Conservation (phyloP, 2,329 filamentous ascomycete genomes). For the Monosporascus sp. region DNA sequence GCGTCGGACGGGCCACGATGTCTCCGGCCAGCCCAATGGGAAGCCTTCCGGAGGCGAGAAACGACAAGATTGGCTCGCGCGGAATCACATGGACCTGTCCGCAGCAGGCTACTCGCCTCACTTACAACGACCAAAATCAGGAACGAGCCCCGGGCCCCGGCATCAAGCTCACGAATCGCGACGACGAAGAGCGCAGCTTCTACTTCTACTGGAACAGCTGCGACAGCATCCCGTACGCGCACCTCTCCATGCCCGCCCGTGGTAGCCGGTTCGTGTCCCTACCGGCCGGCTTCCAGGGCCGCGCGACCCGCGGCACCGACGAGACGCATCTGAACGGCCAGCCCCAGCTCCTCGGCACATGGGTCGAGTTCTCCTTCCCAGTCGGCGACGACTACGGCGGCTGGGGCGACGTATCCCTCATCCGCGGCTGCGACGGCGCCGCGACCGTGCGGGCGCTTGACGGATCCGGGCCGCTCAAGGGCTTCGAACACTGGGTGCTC, state of each 20-base stretch:
- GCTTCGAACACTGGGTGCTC: conserved; percentile 5
- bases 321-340: conserved; percentile 8
- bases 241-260: conserved; percentile 4
- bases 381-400: conserved; percentile 1
- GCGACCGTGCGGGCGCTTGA: conserved; percentile 7
- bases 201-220: conserved; percentile 16
- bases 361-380: conserved; percentile 10
- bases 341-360: conserved; percentile 10
- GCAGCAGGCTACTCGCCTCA: no score
- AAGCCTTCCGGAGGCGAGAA: no score
- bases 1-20: no score
- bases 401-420: conserved; percentile 13
- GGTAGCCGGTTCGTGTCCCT: conserved; percentile 9
- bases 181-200: conserved; percentile 8
- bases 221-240: conserved; percentile 9
- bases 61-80: no score
- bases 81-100: no score
- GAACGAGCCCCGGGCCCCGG: conserved; percentile 2
- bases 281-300: conserved; percentile 11
- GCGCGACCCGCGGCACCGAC: conserved; percentile 11
- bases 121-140: no score
- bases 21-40: no score
- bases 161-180: conserved; percentile 9
- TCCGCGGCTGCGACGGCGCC: conserved; percentile 14
- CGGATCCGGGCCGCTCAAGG: background rate